Conservation (phyloP, 441 rosid genomes). For the Croton laevigatus region DNA sequence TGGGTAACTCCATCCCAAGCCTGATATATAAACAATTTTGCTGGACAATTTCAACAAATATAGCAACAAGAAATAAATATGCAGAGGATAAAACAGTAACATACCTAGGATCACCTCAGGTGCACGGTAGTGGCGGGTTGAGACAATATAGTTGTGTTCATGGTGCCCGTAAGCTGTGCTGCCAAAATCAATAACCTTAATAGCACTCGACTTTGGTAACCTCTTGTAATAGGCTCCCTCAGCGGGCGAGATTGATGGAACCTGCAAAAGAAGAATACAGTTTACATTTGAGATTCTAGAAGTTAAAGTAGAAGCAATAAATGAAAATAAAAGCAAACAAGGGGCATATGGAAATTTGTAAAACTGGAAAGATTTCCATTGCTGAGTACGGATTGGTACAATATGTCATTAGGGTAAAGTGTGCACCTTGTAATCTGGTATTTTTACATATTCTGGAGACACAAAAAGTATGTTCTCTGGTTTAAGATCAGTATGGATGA, state of each 20-base stretch:
- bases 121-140: conserved; percentile 68
- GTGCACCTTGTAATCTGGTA: conserved; percentile 58
- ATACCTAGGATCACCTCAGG: conserved; percentile 72
- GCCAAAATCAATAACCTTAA: conserved; percentile 71
- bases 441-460: conserved; percentile 54
- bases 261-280: conserved; percentile 26
- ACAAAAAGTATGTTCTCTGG: conserved; percentile 65
- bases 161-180: conserved; percentile 58
- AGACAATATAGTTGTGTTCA: conserved; percentile 55
- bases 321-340: not conserved
- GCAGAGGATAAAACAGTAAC: conserved; percentile 13
- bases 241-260: conserved; percentile 30
- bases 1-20: conserved; percentile 68
- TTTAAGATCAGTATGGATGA: conserved; percentile 65
- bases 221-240: conserved; percentile 43
- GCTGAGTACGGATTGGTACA: not conserved
- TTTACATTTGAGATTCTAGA: not conserved
- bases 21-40: conserved; percentile 37
- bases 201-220: conserved; percentile 62
- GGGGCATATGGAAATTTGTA: not conserved
- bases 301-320: not conserved
- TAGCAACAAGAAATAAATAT: not conserved
- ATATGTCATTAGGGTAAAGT: not conserved
- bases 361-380: conserved; percentile 4
- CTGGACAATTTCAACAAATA: not conserved